Base-by-base conservation (phyloP, 306 rosid species). In the Dalbergia cultrata region DNA sequence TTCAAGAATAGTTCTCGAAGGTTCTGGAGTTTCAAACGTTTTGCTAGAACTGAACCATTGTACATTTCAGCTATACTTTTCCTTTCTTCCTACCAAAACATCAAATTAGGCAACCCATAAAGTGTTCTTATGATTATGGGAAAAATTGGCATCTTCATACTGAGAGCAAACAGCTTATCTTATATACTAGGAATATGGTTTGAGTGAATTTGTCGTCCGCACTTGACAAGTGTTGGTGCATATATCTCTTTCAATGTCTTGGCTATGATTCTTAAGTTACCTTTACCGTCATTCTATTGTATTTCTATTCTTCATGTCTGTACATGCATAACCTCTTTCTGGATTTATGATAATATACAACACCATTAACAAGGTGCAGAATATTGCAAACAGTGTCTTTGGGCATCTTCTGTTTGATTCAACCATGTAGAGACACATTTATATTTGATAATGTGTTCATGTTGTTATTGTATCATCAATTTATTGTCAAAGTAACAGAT, bases 401-500 rank as follows among this genome's bases (percentile, higher is more conserved):
- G 67, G 33, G 39, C 43, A 39, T 64, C 77, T 69, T 64, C 45
- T 19, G 52, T 19, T 72, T 60, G 14, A 43, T 59, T 47, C 58
- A 65, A 22, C 52, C 74, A 41, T 72, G 11, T 39, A 44, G 14
- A 2, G 19, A 3, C 79, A 33, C 70, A 75, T 63, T 64, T 53
- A 21, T 45, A 53, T 72, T 67, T 66, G 50, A 74, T 34, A n/a
- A 69, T 45, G 14, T 44, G 67, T 74, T 39, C 31, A n/a, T 75
- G 9, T 87, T 60, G 18, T 74, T 58, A 7, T 41, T 75, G 65
- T 43, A 43, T 26, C 35, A 75, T 70, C 73, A 70, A 31, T 58
- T 63, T 76, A 14, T 63, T 63, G 61, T 61, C 59, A 35, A 62
- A 59, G 67, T 86, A 86, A 85, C 83, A 6, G 50, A 79, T 79